Conservation (phyloP, 148 eudicot species). For the Rhododendron kiyosumense region DNA sequence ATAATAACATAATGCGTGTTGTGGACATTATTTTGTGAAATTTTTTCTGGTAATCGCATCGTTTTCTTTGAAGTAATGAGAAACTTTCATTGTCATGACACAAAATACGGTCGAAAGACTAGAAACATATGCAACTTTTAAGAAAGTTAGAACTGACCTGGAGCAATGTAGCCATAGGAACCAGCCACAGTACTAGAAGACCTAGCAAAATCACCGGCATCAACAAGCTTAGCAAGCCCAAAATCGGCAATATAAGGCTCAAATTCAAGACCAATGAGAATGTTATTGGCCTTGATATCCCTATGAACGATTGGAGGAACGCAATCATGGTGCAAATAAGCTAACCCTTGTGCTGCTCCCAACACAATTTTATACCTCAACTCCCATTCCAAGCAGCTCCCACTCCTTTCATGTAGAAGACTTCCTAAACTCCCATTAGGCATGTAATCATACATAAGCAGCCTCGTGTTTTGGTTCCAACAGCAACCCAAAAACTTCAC, state of each 20-base stretch:
- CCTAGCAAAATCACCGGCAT: slow-evolving; percentile 36
- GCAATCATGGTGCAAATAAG: slow-evolving; percentile 91
- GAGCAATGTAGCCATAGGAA: slow-evolving; percentile 89
- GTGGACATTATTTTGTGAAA: too few relatives aligned
- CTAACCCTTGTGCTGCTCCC: slow-evolving; percentile 80
- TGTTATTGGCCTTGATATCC: slow-evolving; percentile 88
- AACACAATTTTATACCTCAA: slow-evolving; percentile 63
- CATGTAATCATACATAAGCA: slow-evolving; percentile 93
- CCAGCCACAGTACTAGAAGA: slow-evolving; percentile 61
- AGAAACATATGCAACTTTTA: background rate
- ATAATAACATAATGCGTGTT: too few relatives aligned
- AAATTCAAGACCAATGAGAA: slow-evolving; percentile 77
- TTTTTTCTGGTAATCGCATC: too few relatives aligned
- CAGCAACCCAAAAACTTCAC: slow-evolving; percentile 82
- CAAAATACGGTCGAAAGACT: background rate
- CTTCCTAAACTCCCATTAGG: slow-evolving; percentile 96
- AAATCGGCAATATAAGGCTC: slow-evolving; percentile 93
- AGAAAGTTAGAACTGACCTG: slow-evolving; percentile 39
- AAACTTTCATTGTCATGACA: background rate
- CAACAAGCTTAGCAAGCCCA: slow-evolving; percentile 80
- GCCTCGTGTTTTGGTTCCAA: slow-evolving; percentile 63
- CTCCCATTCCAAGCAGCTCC: slow-evolving; percentile 77
- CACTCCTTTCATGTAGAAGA: slow-evolving; percentile 63
- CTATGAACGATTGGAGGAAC: slow-evolving; percentile 83
- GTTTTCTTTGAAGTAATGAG: background rate